A percentile compares a stretch with the other conserved stretches of the same genome.
Evolutionary conservation across 1,139 yeast genomes (phyloP).

Genomic region (Diutina rugosa): DNA sequence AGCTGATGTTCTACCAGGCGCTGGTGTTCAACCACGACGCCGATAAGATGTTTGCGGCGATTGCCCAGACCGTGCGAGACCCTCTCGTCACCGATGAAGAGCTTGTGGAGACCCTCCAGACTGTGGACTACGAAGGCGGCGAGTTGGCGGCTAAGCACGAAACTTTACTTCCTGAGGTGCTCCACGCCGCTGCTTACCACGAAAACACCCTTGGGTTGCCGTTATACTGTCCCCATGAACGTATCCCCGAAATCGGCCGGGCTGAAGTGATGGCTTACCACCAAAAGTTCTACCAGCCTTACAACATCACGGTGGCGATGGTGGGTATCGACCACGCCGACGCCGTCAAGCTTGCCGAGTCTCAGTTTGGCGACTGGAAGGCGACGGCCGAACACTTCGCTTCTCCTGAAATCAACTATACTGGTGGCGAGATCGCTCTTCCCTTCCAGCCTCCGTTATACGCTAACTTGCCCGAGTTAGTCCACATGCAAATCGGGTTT

Average conservation of each 20-base stretch:
- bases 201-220: constrained; percentile 78
- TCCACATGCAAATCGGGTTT: constrained; percentile 78
- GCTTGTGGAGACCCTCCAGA: constrained; percentile 55
- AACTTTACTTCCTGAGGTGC: constrained; percentile 70
- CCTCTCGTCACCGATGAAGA: constrained; percentile 65
- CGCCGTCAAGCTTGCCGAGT: constrained; percentile 54
- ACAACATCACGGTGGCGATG: constrained; percentile 75
- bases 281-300: constrained; percentile 60
- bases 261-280: constrained; percentile 34
- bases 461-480: constrained; percentile 68
- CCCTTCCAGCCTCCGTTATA: constrained; percentile 58
- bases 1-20: constrained; percentile 86
- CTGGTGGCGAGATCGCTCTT: constrained; percentile 67
- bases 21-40: constrained; percentile 82
- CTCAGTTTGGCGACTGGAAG: constrained; percentile 53
- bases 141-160: constrained; percentile 85
- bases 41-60: constrained; percentile 66
- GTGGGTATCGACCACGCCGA: constrained; percentile 68
- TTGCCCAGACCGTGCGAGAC: constrained; percentile 67
- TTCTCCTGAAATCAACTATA: constrained; percentile 43
- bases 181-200: constrained; percentile 71
- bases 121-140: constrained; percentile 71
- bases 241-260: constrained; percentile 5
- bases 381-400: constrained; percentile 11
- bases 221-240: constrained; percentile 13